Conservation (phyloP, 345 rosid species). For the Alliaria petiolata region DNA sequence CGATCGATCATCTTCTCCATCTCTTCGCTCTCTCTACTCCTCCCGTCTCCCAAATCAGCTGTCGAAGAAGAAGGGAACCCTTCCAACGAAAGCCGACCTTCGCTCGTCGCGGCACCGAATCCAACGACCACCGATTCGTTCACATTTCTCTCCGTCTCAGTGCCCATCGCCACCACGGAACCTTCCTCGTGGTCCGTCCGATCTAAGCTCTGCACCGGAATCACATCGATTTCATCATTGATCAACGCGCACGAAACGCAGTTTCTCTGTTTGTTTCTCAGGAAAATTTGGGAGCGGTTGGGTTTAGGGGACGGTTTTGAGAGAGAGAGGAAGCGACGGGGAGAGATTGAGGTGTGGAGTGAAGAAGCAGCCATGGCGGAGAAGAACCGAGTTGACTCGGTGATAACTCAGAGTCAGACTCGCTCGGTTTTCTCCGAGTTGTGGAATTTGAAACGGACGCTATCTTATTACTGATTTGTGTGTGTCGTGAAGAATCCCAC, state of each 20-base stretch:
- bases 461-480: slow-evolving; percentile 16
- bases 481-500: neutral
- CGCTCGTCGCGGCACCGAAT: slow-evolving; percentile 46
- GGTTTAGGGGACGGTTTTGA: slow-evolving; percentile 42
- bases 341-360: slow-evolving; percentile 48
- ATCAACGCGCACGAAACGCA: slow-evolving; percentile 42
- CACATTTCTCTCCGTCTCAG: slow-evolving; percentile 45
- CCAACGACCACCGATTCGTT: slow-evolving; percentile 58
- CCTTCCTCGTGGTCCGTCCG: slow-evolving; percentile 55
- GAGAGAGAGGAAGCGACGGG: slow-evolving; percentile 48
- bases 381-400: slow-evolving; percentile 32
- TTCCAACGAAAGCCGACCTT: slow-evolving; percentile 65
- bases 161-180: slow-evolving; percentile 25
- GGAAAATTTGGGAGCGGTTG: slow-evolving; percentile 30
- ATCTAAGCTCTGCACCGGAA: slow-evolving; percentile 64
- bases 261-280: slow-evolving; percentile 40
- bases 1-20: slow-evolving; percentile 58
- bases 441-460: neutral
- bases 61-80: slow-evolving; percentile 48
- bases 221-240: slow-evolving; percentile 53
- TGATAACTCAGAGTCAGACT: slow-evolving; percentile 3
- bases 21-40: slow-evolving; percentile 26
- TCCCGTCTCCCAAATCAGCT: slow-evolving; percentile 31
- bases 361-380: slow-evolving; percentile 72
- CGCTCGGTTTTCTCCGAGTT: slow-evolving; percentile 39